phyloP scores from a whole-genome alignment of 257 asterid genomes.

The Linaria vulgaris region DNA sequence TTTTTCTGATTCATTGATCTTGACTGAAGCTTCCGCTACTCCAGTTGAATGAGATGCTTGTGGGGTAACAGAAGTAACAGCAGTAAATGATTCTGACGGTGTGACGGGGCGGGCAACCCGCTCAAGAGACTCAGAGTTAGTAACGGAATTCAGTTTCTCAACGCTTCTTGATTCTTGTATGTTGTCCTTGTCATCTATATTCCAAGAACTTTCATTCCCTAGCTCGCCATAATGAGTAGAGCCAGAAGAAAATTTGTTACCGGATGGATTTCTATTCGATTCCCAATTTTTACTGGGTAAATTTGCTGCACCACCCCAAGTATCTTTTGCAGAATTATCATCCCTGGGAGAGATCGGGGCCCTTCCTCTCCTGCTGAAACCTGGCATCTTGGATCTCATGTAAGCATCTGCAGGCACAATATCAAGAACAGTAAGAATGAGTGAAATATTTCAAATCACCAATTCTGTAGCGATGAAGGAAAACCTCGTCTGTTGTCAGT shows the following conservation, averaged over 20 bases:
- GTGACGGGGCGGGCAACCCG: constrained; percentile 38
- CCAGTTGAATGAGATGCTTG: constrained; percentile 42
- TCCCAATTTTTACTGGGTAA: constrained; percentile 45
- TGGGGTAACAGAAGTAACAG: constrained; percentile 36
- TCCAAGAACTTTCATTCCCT: constrained; percentile 53
- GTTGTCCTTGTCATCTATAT: constrained; percentile 49
- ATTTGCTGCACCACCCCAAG: constrained; percentile 53
- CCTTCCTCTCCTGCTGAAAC: constrained; percentile 69
- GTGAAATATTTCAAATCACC: background rate
- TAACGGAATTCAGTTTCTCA: constrained; percentile 38
- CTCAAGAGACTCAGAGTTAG: constrained; percentile 43
- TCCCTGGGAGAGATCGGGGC: constrained; percentile 72
- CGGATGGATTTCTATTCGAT: constrained; percentile 42
- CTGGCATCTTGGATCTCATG: constrained; percentile 60
- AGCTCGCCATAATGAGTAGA: constrained; percentile 44
- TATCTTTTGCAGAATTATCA: constrained; percentile 58
- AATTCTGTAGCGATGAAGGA: constrained; percentile 14
- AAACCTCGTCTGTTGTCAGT: constrained; percentile 76
- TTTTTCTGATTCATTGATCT: constrained; percentile 84
- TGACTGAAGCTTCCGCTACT: constrained; percentile 43
- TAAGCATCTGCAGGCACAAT: constrained; percentile 55
- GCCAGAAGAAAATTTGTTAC: constrained; percentile 41
- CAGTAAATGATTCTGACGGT: constrained; percentile 49
- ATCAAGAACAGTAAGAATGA: constrained; percentile 3
- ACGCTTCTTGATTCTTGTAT: constrained; percentile 37